Evolutionary conservation across 73 alveolate species (phyloP).

Genomic region (Uronychia binucleata): DNA sequence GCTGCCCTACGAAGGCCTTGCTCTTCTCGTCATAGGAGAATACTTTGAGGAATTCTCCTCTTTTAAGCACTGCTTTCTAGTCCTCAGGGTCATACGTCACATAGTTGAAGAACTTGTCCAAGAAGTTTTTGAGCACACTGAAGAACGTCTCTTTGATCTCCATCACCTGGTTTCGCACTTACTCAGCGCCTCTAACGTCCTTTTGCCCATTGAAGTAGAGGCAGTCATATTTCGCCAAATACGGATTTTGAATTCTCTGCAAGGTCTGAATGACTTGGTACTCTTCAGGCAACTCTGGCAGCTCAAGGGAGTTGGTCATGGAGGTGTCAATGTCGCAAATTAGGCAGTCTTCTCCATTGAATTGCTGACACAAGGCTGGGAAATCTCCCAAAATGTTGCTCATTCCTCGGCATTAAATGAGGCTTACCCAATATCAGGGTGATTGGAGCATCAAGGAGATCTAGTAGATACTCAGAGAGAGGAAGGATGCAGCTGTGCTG

Average conservation of each 20-base stretch:
- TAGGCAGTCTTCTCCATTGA: slow-evolving; percentile 20
- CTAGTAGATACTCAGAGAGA: slow-evolving; percentile 20
- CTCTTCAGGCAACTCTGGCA: slow-evolving; percentile 47
- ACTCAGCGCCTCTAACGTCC: slow-evolving; percentile 5
- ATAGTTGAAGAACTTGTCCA: slow-evolving; percentile 9
- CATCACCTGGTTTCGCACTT: slow-evolving; percentile 9
- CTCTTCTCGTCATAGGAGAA: slow-evolving; percentile 1
- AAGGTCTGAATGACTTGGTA: slow-evolving; percentile 17
- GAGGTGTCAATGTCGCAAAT: slow-evolving; percentile 45
- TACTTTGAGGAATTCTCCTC: not conserved
- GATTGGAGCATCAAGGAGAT: slow-evolving; percentile 25
- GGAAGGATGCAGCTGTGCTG: slow-evolving; percentile 30
- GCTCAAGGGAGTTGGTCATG: slow-evolving; percentile 8
- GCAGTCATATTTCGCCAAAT: slow-evolving; percentile 22
- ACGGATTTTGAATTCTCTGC: slow-evolving; percentile 21
- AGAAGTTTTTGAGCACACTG: slow-evolving; percentile 20
- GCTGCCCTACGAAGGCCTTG: slow-evolving; percentile 7
- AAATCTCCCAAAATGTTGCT: slow-evolving; percentile 19
- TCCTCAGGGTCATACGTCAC: not conserved
- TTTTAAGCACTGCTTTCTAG: not conserved
- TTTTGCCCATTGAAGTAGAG: slow-evolving; percentile 20
- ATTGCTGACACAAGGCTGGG: slow-evolving; percentile 1
- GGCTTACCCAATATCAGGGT: too few relatives aligned
- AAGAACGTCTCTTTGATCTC: slow-evolving; percentile 43
- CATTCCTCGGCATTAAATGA: slow-evolving; percentile 25